A percentile compares a stretch with the other conserved stretches of the same genome.
phyloP scores from a whole-genome alignment of 2,329 filamentous ascomycete genomes.

The Trichoderma guizhouense region DNA sequence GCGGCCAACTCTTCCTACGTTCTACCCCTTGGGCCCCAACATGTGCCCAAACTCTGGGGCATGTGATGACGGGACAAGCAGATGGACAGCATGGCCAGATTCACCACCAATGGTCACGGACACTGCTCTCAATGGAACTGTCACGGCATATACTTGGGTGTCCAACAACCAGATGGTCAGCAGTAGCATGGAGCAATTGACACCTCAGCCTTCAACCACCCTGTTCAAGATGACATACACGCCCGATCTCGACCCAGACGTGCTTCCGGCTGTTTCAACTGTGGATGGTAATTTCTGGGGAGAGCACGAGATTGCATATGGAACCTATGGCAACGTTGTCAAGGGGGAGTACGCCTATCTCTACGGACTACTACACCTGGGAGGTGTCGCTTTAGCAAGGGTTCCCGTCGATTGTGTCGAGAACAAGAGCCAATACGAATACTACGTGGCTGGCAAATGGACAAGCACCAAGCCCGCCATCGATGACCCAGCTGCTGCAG shows the following conservation, averaged over 20 bases:
- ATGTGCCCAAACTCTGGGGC: constrained; percentile 15
- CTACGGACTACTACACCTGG: constrained; percentile 19
- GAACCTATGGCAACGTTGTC: constrained; percentile 22
- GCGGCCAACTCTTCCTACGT: constrained; percentile 12
- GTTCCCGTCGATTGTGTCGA: constrained; percentile 21
- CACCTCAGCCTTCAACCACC: constrained; percentile 2
- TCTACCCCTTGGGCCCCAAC: constrained; percentile 13
- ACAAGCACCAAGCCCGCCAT: constrained; percentile 18
- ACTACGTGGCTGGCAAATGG: constrained; percentile 22
- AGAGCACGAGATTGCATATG: constrained; percentile 20
- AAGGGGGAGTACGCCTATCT: constrained; percentile 22
- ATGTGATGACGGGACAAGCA: constrained; percentile 16
- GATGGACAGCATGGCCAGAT: constrained; percentile 22
- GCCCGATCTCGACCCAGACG: constrained; percentile 15
- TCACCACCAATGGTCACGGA: constrained; percentile 20
- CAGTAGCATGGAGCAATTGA: constrained; percentile 4
- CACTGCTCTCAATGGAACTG: constrained; percentile 7
- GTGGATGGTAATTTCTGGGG: constrained; percentile 19
- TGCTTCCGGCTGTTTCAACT: constrained; percentile 17
- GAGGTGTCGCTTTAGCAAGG: constrained; percentile 22
- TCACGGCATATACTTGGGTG: constrained; percentile 22
- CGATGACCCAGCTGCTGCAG: constrained; percentile 15
- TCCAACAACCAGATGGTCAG: constrained; percentile 9
- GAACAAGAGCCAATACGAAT: constrained; percentile 23
- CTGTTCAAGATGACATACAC: constrained; percentile 22